These are phyloP conservation scores for Aspergillus fumigatiaffinis DNA, from an alignment of 2,329 filamentous ascomycete species.

Conservation along the genomic window DNA sequence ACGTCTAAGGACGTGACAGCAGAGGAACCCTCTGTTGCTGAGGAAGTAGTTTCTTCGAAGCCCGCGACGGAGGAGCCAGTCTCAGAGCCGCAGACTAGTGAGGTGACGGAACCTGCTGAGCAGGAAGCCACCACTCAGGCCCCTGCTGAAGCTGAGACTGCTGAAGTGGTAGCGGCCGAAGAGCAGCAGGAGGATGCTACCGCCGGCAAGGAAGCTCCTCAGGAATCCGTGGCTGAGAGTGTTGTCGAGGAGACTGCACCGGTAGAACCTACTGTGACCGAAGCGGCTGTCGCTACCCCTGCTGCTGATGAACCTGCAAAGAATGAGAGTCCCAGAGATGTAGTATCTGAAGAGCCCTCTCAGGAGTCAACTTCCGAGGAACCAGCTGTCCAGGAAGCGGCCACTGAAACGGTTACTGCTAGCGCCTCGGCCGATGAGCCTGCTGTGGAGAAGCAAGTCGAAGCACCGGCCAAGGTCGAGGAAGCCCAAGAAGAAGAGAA, in stretches of 20 bases:
- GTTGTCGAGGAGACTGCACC: neutral
- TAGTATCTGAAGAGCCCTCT: too few relatives aligned
- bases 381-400: too few relatives aligned
- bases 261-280: too few relatives aligned
- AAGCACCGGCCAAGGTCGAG: neutral
- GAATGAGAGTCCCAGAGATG: too few relatives aligned
- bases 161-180: neutral
- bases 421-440: neutral
- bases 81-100: neutral
- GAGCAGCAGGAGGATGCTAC: neutral
- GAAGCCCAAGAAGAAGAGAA: neutral
- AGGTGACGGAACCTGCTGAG: neutral
- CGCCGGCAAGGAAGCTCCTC: too few relatives aligned
- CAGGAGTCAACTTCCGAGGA: too few relatives aligned
- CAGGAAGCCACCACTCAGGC: neutral
- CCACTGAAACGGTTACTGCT: too few relatives aligned
- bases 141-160: neutral
- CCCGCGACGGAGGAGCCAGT: neutral
- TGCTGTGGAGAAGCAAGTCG: neutral
- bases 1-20: neutral
- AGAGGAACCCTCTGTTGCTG: constrained; percentile 2
- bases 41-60: neutral
- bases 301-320: too few relatives aligned
- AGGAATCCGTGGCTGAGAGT: too few relatives aligned
- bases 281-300: too few relatives aligned